Percentiles rank a stretch among this genome's conserved stretches.
phyloP scores from a whole-genome alignment of 345 rosid genomes.

The Leavenworthia alabamica region DNA sequence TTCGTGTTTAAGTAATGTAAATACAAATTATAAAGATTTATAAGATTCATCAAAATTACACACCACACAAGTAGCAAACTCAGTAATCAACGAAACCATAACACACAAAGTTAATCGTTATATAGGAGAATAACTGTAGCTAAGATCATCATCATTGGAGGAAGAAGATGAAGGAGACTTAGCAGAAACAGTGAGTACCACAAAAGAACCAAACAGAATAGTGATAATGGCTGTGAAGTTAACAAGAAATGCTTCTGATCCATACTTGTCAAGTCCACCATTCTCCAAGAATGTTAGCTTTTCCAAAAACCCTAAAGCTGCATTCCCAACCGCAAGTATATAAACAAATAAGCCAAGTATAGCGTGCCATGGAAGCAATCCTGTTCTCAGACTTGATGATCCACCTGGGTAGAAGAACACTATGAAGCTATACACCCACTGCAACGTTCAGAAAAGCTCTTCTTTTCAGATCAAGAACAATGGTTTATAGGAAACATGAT shows the following conservation, averaged over 20 bases:
- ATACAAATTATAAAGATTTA: background rate
- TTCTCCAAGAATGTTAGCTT: slow-evolving; percentile 85
- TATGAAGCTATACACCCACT: slow-evolving; percentile 86
- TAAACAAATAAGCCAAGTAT: slow-evolving; percentile 59
- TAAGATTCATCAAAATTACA: background rate
- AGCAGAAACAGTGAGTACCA: slow-evolving; percentile 46
- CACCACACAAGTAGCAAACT: slow-evolving; percentile 12
- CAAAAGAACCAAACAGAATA: slow-evolving; percentile 60
- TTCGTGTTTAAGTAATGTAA: slow-evolving; percentile 18
- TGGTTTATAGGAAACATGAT: background rate
- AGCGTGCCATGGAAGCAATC: slow-evolving; percentile 74
- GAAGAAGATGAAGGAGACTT: slow-evolving; percentile 29
- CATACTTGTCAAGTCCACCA: slow-evolving; percentile 63
- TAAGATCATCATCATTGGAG: slow-evolving; percentile 32
- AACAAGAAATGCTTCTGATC: slow-evolving; percentile 78
- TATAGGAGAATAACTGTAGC: slow-evolving; percentile 47
- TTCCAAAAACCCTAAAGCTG: slow-evolving; percentile 69
- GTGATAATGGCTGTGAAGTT: slow-evolving; percentile 82
- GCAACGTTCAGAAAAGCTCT: slow-evolving; percentile 17
- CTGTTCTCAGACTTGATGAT: slow-evolving; percentile 35
- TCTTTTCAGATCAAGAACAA: background rate
- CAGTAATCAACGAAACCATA: slow-evolving; percentile 7
- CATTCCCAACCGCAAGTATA: slow-evolving; percentile 55
- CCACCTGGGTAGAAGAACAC: slow-evolving; percentile 84
- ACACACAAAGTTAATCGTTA: too few relatives aligned